Evolutionary conservation across 2,329 filamentous ascomycete genomes (phyloP).

Genomic region (Beauveria bassiana): DNA sequence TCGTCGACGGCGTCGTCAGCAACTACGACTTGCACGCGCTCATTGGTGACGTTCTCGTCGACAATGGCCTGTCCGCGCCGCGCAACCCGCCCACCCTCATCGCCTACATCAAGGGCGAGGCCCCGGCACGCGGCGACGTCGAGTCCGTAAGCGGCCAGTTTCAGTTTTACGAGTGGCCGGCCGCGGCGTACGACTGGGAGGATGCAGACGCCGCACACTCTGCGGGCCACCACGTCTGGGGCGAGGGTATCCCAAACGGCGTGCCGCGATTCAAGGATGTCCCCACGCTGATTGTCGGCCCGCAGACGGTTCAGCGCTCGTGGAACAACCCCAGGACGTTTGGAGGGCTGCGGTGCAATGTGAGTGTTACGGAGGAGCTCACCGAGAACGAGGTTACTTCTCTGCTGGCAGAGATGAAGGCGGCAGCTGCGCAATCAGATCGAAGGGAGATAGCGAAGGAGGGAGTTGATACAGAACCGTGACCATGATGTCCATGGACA

Average conservation of each 20-base stretch:
- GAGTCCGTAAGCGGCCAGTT: constrained; percentile 1
- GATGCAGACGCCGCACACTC: background rate
- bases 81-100: background rate
- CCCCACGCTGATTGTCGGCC: constrained; percentile 6
- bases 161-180: constrained; percentile 8
- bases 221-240: background rate
- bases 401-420: constrained; percentile 10
- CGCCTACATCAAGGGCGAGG: background rate
- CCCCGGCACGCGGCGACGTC: background rate
- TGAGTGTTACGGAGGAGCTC: constrained; percentile 1
- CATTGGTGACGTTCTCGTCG: constrained; percentile 3
- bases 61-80: background rate
- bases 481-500: background rate
- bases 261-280: background rate
- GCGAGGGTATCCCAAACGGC: background rate
- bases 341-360: background rate
- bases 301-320: background rate
- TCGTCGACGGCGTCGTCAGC: constrained; percentile 9
- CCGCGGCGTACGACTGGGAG: constrained; percentile 1
- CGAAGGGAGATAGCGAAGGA: background rate
- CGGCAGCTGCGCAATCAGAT: background rate
- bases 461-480: background rate
- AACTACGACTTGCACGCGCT: constrained; percentile 8
- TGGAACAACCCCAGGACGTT: constrained; percentile 6
- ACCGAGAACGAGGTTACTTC: background rate